Conservation (phyloP, 2,329 filamentous ascomycete genomes). For the Xylariaceae sp. region DNA sequence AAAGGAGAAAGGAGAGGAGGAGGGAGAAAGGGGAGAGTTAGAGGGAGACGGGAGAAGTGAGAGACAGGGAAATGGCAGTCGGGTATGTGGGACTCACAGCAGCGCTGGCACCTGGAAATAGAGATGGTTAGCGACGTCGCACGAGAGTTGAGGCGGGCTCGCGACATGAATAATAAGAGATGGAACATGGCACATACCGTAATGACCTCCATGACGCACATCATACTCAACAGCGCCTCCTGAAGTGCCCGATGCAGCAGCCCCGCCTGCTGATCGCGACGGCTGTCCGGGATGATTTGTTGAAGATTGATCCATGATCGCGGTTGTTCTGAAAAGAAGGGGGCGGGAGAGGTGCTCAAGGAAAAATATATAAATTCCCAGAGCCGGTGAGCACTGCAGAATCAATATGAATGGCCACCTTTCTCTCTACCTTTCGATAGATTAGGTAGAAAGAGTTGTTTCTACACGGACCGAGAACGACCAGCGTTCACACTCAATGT, state of each 20-base stretch:
- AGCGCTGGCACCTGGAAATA: slow-evolving; percentile 43
- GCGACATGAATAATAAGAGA: slow-evolving; percentile 16
- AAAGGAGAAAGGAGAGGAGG: slow-evolving; percentile 14
- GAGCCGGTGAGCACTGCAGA: slow-evolving; percentile 12
- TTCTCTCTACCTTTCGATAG: not conserved
- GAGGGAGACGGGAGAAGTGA: not conserved
- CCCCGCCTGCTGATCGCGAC: slow-evolving; percentile 24
- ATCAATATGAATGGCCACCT: slow-evolving; percentile 3
- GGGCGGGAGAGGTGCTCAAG: not conserved
- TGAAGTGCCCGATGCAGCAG: slow-evolving; percentile 15
- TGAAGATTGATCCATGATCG: slow-evolving; percentile 51
- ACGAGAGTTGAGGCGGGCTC: slow-evolving; percentile 25
- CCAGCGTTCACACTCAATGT: not conserved
- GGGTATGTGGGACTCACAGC: slow-evolving; percentile 35
- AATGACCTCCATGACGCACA: slow-evolving; percentile 68
- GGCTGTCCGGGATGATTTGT: slow-evolving; percentile 52
- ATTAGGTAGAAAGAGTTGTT: not conserved
- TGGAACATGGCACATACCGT: slow-evolving; percentile 52
- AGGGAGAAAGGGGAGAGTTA: not conserved
- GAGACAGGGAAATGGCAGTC: not conserved
- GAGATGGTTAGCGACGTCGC: slow-evolving; percentile 33
- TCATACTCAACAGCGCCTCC: slow-evolving; percentile 53
- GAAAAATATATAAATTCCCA: not conserved
- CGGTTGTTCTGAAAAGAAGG: not conserved
- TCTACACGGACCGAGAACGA: not conserved